A percentile compares a stretch with the other conserved stretches of the same genome.
Evolutionary conservation across 495 filamentous ascomycete genomes (phyloP).

Genomic region (Penicillium paxilli): DNA sequence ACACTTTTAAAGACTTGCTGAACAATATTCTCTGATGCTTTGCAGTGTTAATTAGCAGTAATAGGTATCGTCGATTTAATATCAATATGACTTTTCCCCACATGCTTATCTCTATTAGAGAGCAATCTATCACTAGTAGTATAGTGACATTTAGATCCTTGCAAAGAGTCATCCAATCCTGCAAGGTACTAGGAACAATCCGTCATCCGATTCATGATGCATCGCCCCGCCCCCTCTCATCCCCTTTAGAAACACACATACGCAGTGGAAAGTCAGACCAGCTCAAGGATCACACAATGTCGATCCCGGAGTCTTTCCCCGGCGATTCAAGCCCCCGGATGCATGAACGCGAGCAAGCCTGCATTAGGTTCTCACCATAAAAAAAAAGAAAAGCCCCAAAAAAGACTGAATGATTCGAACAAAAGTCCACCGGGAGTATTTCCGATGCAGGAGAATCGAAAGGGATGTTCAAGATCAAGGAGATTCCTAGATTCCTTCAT

Average conservation of each 20-base stretch:
- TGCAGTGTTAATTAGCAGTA: not conserved
- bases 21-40: too few relatives aligned
- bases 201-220: not conserved
- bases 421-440: not conserved
- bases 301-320: not conserved
- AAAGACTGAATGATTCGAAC: too few relatives aligned
- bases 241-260: not conserved
- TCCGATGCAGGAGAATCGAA: conserved; percentile 1
- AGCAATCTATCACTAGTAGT: not conserved
- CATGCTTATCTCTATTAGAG: not conserved
- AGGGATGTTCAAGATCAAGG: not conserved
- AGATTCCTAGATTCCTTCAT: not conserved
- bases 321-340: not conserved
- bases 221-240: too few relatives aligned
- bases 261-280: not conserved
- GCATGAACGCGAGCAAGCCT: not conserved
- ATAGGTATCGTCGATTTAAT: not conserved
- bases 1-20: too few relatives aligned
- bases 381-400: too few relatives aligned
- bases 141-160: not conserved
- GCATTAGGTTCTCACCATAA: not conserved
- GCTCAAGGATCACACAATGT: not conserved
- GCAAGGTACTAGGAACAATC: not conserved
- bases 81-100: not conserved
- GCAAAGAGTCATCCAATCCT: not conserved